Evolutionary conservation across 2,329 filamentous ascomycete species (phyloP).

Genomic region (Lasiodiplodia sp.): DNA sequence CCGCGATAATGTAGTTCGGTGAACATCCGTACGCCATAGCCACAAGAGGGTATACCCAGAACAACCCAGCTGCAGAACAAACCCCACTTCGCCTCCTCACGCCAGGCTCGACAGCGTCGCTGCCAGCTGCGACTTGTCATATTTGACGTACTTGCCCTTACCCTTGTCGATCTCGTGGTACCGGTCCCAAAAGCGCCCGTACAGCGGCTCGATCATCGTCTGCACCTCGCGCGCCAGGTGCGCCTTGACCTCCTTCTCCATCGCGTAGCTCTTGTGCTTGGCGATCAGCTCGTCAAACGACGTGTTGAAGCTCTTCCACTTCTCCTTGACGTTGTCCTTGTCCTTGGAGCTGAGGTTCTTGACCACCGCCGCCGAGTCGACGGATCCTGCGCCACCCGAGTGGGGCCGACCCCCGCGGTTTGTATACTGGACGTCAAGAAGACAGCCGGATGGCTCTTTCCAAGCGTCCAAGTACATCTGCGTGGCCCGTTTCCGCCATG

Average conservation of each 20-base stretch:
- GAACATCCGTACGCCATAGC: constrained; percentile 27
- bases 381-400: constrained; percentile 58
- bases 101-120: constrained; percentile 61
- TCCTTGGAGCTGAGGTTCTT: constrained; percentile 88
- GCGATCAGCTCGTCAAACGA: constrained; percentile 88
- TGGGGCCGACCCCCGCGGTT: constrained; percentile 73
- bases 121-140: constrained; percentile 84
- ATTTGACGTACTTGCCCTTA: constrained; percentile 97
- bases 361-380: constrained; percentile 83
- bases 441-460: constrained; percentile 84
- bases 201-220: constrained; percentile 90
- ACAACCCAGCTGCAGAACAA: constrained; percentile 31
- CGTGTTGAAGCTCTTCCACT: constrained; percentile 90
- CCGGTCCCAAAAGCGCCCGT: constrained; percentile 93
- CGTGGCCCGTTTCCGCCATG: constrained; percentile 87
- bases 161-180: constrained; percentile 99
- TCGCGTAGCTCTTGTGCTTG: constrained; percentile 81
- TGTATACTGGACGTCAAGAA: constrained; percentile 89
- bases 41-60: constrained; percentile 28
- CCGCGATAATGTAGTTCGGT: neutral
- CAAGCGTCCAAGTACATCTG: constrained; percentile 84
- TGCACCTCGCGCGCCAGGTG: constrained; percentile 85
- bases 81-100: constrained; percentile 36
- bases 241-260: constrained; percentile 88
- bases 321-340: constrained; percentile 94